Evolutionary conservation across 441 rosid genomes (phyloP).

Genomic region (Arabidopsis hybrid): DNA sequence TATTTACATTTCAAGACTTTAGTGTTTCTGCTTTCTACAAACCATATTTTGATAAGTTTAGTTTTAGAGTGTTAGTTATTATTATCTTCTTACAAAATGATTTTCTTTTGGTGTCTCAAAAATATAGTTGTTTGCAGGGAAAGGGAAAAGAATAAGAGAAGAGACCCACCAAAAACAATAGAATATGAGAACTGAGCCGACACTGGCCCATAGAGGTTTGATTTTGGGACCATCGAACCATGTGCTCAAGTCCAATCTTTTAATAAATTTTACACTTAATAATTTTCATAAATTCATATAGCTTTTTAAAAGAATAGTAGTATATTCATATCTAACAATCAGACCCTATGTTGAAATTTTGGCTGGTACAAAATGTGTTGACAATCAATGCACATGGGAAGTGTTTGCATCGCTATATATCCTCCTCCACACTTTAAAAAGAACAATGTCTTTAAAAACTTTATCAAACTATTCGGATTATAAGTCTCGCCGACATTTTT

Average conservation of each 20-base stretch:
- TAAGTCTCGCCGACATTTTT: conserved; percentile 33
- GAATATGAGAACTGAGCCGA: conserved; percentile 34
- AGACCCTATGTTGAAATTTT: conserved; percentile 16
- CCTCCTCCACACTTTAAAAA: conserved; percentile 22
- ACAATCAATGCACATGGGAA: conserved; percentile 36
- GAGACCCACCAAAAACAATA: conserved; percentile 19
- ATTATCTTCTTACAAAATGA: not conserved
- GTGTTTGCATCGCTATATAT: conserved; percentile 28
- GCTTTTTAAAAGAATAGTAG: not conserved
- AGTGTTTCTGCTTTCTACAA: no score
- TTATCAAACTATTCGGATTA: conserved; percentile 8
- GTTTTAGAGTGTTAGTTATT: not conserved
- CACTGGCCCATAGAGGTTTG: conserved; percentile 40
- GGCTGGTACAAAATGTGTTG: conserved; percentile 33
- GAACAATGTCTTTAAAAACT: not conserved
- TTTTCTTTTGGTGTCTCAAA: not conserved
- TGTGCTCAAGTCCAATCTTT: conserved; percentile 39
- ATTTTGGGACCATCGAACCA: conserved; percentile 41
- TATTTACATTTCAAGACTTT: no score
- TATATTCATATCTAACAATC: not conserved
- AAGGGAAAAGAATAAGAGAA: not conserved
- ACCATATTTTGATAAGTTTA: no score
- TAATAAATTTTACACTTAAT: conserved; percentile 7
- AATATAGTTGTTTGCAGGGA: not conserved
- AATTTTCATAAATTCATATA: conserved; percentile 13